phyloP scores from a whole-genome alignment of 352 stramenopile genomes.

The Globisporangium mamillatum region DNA sequence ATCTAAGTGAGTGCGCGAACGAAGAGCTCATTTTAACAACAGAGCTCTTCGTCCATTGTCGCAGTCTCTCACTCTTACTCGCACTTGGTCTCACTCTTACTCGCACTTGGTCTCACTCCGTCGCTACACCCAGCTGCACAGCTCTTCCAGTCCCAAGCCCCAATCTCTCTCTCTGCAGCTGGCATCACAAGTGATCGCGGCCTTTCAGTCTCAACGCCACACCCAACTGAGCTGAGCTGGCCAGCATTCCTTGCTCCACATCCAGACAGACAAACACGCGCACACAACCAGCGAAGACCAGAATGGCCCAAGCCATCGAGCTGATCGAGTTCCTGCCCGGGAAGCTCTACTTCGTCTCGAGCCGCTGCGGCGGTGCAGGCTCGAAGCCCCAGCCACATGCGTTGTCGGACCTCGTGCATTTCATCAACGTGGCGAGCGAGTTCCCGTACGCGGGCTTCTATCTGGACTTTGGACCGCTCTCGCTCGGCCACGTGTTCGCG shows the following conservation, averaged over 20 bases:
- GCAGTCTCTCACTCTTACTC: background rate
- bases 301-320: conserved; percentile 20
- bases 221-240: background rate
- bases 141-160: background rate
- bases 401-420: conserved; percentile 13
- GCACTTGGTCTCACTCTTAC: background rate
- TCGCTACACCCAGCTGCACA: background rate
- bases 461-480: conserved; percentile 95
- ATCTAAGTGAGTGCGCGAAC: background rate
- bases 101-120: background rate
- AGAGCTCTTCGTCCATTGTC: background rate
- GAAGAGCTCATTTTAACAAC: background rate
- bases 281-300: background rate
- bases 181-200: background rate
- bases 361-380: background rate
- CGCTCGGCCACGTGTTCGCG: conserved; percentile 87
- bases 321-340: conserved; percentile 34
- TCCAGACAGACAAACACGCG: background rate
- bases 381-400: background rate
- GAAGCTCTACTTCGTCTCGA: conserved; percentile 34
- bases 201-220: background rate
- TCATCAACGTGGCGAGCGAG: conserved; percentile 31
- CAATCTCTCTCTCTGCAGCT: background rate
- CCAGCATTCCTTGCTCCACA: too few species aligned
- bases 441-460: conserved; percentile 95